Evolutionary conservation across 2,329 filamentous ascomycete species (phyloP).

Genomic region (Xylaria hypoxylon): DNA sequence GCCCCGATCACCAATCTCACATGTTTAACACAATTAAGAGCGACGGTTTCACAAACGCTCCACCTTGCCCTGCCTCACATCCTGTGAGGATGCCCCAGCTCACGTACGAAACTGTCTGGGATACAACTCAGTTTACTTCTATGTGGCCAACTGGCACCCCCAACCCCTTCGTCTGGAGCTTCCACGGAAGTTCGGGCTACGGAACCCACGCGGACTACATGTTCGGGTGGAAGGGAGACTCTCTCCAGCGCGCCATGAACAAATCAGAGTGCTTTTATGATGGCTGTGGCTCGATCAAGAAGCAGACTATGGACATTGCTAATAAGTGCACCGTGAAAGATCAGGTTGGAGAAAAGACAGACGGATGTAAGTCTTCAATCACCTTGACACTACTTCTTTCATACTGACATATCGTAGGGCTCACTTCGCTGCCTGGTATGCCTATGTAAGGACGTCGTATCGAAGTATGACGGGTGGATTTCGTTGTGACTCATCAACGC

Average conservation of each 20-base stretch:
- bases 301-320: slow-evolving; percentile 49
- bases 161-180: slow-evolving; percentile 52
- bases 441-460: slow-evolving; percentile 25
- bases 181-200: slow-evolving; percentile 50
- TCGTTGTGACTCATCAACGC: not conserved
- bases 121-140: slow-evolving; percentile 56
- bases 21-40: slow-evolving; percentile 47
- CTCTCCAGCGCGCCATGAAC: slow-evolving; percentile 53
- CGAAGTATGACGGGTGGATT: slow-evolving; percentile 2
- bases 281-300: slow-evolving; percentile 50
- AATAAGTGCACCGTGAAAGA: slow-evolving; percentile 51
- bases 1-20: slow-evolving; percentile 42
- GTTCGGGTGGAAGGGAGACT: slow-evolving; percentile 52
- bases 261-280: slow-evolving; percentile 58
- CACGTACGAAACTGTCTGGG: slow-evolving; percentile 60
- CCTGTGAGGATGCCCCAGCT: slow-evolving; percentile 58
- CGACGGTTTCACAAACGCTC: slow-evolving; percentile 40
- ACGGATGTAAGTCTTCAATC: slow-evolving; percentile 49
- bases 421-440: slow-evolving; percentile 43
- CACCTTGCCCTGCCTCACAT: slow-evolving; percentile 51
- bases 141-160: slow-evolving; percentile 52
- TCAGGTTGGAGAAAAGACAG: slow-evolving; percentile 48
- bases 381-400: not conserved
- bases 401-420: slow-evolving; percentile 41
- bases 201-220: slow-evolving; percentile 54